phyloP scores from a whole-genome alignment of 2,329 filamentous ascomycete genomes.

The Aspergillus thermomutatus region DNA sequence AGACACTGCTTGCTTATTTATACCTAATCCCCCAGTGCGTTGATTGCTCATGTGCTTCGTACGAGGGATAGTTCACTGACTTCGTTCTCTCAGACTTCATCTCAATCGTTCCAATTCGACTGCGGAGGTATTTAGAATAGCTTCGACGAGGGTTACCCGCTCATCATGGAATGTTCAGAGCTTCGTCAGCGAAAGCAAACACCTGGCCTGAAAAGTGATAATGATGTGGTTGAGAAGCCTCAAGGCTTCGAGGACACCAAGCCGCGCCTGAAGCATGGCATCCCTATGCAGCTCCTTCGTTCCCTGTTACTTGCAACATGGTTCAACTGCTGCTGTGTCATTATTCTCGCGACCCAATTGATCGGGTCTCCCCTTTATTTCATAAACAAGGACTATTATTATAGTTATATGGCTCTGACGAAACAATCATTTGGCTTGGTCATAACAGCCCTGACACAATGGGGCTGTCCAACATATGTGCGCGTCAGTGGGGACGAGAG shows the following conservation, averaged over 20 bases:
- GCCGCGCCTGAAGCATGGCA: conserved; percentile 44
- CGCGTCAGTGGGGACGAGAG: conserved; percentile 61
- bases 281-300: conserved; percentile 44
- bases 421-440: conserved; percentile 64
- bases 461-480: conserved; percentile 61
- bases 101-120: background rate
- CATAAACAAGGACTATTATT: conserved; percentile 59
- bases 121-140: background rate
- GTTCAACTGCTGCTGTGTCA: conserved; percentile 42
- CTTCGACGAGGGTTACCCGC: background rate
- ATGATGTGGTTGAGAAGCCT: conserved; percentile 11
- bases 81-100: background rate
- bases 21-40: background rate
- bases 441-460: conserved; percentile 60
- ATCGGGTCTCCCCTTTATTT: conserved; percentile 60
- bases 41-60: background rate
- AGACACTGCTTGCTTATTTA: background rate
- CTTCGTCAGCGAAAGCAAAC: conserved; percentile 30
- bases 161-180: conserved; percentile 30
- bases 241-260: conserved; percentile 24
- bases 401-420: conserved; percentile 63
- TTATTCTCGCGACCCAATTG: conserved; percentile 55
- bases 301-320: conserved; percentile 44
- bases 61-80: background rate
- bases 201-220: conserved; percentile 13